Evolutionary conservation across 2,329 filamentous ascomycete genomes (phyloP), one percentile per base, ranked within the genome.

Genomic region (Arthroderma sp.): DNA sequence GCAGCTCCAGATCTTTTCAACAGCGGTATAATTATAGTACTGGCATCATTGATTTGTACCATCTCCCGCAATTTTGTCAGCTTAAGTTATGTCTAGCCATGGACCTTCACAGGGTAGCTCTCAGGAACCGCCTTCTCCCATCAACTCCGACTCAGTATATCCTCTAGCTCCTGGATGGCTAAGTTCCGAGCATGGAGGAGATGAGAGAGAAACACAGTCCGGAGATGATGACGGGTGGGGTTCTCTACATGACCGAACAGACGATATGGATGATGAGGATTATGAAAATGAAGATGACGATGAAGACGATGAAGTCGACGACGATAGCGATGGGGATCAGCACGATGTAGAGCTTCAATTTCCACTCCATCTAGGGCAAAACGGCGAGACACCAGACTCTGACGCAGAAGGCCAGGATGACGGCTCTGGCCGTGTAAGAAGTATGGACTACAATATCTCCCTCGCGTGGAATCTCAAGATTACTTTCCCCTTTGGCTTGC

Each of bases 81-180:
- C 19, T 23, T 21, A 25, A 41, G n/a, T n/a, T 15, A 38, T 54
- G 52, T 39, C 33, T 54, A 13, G 52, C 4, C 52, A 9, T 39
- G 8, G n/a, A 1, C 23, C 37, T 9, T 5, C 11, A 19, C 43
- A 28, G 43, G 19, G 19, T n/a, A 25, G 6, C 52, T 19, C 31
- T 6, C 52, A 41, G 52, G 37, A 37, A 33, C 25, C 61, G 38
- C 49, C 60, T 15, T 62, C 59, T 39, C 58, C 60, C 15, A 60
- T 60, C 17, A 66, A 63, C 38, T 64, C 65, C 13, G 61, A 61
- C 5, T 63, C 66, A 23, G 58, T 65, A 28, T 73, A 71, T 64
- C 72, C 74, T 57, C 66, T 68, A 8, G 66, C 70, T 15, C 64
- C 62, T 56, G 71, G 72, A 66, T 69, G 19, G 58, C 69, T 71